Conservation (phyloP, 2,329 filamentous ascomycete genomes). For the Xylariaceae sp. region DNA sequence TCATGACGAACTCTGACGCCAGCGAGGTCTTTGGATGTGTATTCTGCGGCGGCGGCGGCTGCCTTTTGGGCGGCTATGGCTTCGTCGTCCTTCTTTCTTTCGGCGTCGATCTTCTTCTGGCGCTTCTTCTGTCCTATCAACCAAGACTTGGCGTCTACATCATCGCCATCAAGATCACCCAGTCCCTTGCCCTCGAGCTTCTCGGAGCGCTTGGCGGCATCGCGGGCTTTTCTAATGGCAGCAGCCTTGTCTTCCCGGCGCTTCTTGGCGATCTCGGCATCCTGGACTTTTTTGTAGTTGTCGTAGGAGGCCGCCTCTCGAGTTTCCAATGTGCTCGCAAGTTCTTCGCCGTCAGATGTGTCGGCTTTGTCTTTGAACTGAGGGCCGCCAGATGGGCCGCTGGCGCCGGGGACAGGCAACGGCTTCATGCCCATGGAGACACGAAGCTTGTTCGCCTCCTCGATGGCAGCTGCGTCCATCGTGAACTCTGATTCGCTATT, state of each 20-base stretch:
- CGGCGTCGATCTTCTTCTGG: constrained; percentile 84
- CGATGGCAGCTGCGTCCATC: constrained; percentile 73
- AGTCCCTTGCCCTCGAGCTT: constrained; percentile 80
- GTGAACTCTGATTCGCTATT: constrained; percentile 11
- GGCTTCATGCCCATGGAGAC: constrained; percentile 86
- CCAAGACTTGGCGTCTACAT: constrained; percentile 81
- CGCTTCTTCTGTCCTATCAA: constrained; percentile 86
- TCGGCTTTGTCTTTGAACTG: constrained; percentile 38
- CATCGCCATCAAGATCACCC: constrained; percentile 67
- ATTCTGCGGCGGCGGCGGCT: constrained; percentile 62
- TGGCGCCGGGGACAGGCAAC: constrained; percentile 74
- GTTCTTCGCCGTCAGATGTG: constrained; percentile 51
- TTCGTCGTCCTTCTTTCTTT: constrained; percentile 70
- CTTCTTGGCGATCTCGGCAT: constrained; percentile 73
- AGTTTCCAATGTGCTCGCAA: constrained; percentile 78
- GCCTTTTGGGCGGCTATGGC: constrained; percentile 71
- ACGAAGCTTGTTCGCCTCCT: constrained; percentile 92
- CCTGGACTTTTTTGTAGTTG: constrained; percentile 65
- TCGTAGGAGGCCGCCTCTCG: constrained; percentile 70
- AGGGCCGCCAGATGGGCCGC: constrained; percentile 38
- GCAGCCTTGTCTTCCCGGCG: constrained; percentile 78
- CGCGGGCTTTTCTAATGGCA: constrained; percentile 82
- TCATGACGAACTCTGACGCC: constrained; percentile 93
- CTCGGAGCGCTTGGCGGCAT: constrained; percentile 72
- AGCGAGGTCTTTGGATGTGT: constrained; percentile 81